Conservation (phyloP, 2,329 filamentous ascomycete genomes). For the Apiospora saccharicola region DNA sequence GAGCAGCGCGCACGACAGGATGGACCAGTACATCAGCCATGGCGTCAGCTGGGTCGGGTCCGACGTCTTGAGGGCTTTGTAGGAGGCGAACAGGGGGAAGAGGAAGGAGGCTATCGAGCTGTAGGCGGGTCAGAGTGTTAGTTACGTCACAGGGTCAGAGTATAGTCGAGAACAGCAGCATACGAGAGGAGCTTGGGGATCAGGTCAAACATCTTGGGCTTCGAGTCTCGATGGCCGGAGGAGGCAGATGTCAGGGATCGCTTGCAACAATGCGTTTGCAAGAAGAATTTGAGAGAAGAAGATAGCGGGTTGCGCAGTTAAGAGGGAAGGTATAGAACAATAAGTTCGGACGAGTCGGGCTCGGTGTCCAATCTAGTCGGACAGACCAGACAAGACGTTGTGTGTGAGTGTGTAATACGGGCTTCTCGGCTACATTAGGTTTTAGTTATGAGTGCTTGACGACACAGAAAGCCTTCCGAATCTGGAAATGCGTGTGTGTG, state of each 20-base stretch:
- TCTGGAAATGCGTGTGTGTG: not conserved
- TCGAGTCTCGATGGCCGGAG: not conserved
- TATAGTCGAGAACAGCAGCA: slow-evolving; percentile 40
- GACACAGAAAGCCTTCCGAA: not conserved
- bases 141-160: not conserved
- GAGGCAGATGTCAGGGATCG: not conserved
- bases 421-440: slow-evolving; percentile 15
- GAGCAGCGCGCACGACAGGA: slow-evolving; percentile 81
- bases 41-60: slow-evolving; percentile 89
- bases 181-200: slow-evolving; percentile 72
- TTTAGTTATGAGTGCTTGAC: slow-evolving; percentile 9
- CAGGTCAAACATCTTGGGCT: slow-evolving; percentile 65
- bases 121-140: slow-evolving; percentile 27
- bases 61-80: slow-evolving; percentile 94
- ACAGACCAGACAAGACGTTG: slow-evolving; percentile 9
- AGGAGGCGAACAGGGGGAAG: slow-evolving; percentile 95
- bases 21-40: slow-evolving; percentile 99
- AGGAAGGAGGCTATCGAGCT: slow-evolving; percentile 89
- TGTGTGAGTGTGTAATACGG: not conserved
- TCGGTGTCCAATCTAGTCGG: slow-evolving; percentile 7
- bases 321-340: not conserved
- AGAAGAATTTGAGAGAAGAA: not conserved
- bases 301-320: not conserved
- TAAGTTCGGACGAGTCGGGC: slow-evolving; percentile 7
- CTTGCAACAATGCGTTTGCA: not conserved